Conservation (phyloP, 257 asterid genomes). For the Fraxinus americana region DNA sequence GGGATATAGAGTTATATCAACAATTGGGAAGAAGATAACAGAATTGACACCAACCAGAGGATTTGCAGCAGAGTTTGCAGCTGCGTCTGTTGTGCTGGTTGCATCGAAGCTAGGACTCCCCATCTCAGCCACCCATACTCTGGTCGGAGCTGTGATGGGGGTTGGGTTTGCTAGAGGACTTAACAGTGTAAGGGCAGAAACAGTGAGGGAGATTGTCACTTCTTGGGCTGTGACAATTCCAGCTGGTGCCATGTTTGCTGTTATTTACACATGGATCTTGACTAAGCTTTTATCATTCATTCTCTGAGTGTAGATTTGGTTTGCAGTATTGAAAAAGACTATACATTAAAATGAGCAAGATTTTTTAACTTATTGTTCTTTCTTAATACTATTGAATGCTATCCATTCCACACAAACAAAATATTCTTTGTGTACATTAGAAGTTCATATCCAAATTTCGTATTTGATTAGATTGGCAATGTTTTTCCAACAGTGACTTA, state of each 20-base stretch:
- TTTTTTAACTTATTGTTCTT: background rate
- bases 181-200: conserved; percentile 84
- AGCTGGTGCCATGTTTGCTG: conserved; percentile 81
- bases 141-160: conserved; percentile 99
- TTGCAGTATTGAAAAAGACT: background rate
- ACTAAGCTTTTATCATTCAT: conserved; percentile 62
- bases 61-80: conserved; percentile 96
- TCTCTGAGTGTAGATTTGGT: conserved; percentile 35
- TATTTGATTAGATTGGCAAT: conserved; percentile 24
- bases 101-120: conserved; percentile 91
- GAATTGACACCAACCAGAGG: conserved; percentile 93
- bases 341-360: background rate
- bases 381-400: background rate
- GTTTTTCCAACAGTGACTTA: conserved; percentile 30
- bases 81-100: conserved; percentile 82
- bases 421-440: conserved; percentile 37
- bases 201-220: conserved; percentile 85
- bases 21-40: conserved; percentile 91
- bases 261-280: conserved; percentile 78
- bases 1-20: conserved; percentile 88
- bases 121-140: conserved; percentile 89
- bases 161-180: conserved; percentile 94
- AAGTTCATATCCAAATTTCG: conserved; percentile 26
- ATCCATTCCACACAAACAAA: background rate
- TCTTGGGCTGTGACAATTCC: conserved; percentile 94